phyloP scores from a whole-genome alignment of 2,329 filamentous ascomycete species.

The Microcera coccophila region DNA sequence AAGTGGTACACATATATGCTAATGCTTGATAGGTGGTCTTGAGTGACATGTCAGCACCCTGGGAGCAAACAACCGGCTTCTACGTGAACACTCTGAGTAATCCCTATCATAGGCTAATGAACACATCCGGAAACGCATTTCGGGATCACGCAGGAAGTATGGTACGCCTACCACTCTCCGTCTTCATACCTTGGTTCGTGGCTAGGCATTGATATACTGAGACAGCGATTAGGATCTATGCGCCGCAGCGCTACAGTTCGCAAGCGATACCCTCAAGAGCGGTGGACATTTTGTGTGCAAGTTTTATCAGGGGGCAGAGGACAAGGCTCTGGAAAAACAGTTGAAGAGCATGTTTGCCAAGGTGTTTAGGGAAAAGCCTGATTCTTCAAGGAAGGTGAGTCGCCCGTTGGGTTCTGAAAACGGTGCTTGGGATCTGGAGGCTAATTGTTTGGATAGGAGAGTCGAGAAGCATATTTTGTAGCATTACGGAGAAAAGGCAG shows the following conservation, averaged over 20 bases:
- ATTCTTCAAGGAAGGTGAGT: slow-evolving; percentile 79
- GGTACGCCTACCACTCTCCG: slow-evolving; percentile 52
- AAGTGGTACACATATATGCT: slow-evolving; percentile 7
- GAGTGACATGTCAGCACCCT: slow-evolving; percentile 99
- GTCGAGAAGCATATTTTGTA: slow-evolving; percentile 80
- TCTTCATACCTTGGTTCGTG: not conserved
- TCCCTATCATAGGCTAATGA: slow-evolving; percentile 98
- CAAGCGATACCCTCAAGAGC: slow-evolving; percentile 73
- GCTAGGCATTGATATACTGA: not conserved
- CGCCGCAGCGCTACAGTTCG: slow-evolving; percentile 76
- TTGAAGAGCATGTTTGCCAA: slow-evolving; percentile 73
- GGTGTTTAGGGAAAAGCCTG: slow-evolving; percentile 85
- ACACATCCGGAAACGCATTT: slow-evolving; percentile 84
- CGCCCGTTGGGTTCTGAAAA: too few species aligned
- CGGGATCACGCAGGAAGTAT: slow-evolving; percentile 91
- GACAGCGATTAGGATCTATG: slow-evolving; percentile 70
- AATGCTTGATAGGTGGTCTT: slow-evolving; percentile 63
- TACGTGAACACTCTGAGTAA: slow-evolving; percentile 89
- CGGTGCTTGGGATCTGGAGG: not conserved
- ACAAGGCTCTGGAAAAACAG: slow-evolving; percentile 71
- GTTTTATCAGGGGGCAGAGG: slow-evolving; percentile 89
- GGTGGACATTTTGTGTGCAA: slow-evolving; percentile 96
- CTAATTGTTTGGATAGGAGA: slow-evolving; percentile 31
- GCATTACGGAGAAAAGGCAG: slow-evolving; percentile 63
- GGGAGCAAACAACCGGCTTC: slow-evolving; percentile 74